phyloP scores from a whole-genome alignment of 164 flowering plant genomes.

The Liquidambar formosana region DNA sequence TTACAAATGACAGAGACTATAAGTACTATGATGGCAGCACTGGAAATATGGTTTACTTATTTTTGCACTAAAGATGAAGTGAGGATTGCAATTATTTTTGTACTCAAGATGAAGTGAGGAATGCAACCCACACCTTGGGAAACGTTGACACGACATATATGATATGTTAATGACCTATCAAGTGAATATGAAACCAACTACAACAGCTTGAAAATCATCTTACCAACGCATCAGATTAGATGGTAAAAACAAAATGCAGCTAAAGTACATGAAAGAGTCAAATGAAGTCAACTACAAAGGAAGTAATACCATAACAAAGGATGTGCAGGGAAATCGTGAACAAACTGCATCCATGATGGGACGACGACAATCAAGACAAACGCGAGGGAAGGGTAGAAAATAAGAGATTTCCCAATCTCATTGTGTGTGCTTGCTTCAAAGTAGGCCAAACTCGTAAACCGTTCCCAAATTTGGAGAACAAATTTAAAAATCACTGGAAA shows the following conservation, averaged over 20 bases:
- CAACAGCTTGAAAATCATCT: neutral
- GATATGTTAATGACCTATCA: neutral
- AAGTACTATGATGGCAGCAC: no score
- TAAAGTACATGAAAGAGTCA: constrained; percentile 1
- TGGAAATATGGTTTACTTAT: no score
- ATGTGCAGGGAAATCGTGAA: constrained; percentile 68
- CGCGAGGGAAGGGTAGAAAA: constrained; percentile 61
- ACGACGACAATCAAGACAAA: constrained; percentile 41
- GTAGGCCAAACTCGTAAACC: constrained; percentile 11
- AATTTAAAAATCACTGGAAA: constrained; percentile 59
- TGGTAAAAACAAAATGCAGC: constrained; percentile 4
- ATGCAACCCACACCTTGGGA: neutral
- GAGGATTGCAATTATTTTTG: neutral
- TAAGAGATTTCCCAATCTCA: constrained; percentile 48
- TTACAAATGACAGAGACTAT: no score
- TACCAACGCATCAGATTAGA: neutral
- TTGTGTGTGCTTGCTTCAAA: constrained; percentile 25
- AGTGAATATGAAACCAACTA: neutral
- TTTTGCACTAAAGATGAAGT: no score
- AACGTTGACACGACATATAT: neutral
- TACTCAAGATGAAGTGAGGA: neutral
- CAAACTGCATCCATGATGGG: constrained; percentile 89
- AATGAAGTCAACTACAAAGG: neutral
- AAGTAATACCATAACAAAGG: constrained; percentile 76
- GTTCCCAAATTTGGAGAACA: constrained; percentile 34